Percentiles rank a stretch among this genome's conserved stretches.
Evolutionary conservation across 1,139 yeast genomes (phyloP).

Genomic region (Zygosaccharomyces sapae): DNA sequence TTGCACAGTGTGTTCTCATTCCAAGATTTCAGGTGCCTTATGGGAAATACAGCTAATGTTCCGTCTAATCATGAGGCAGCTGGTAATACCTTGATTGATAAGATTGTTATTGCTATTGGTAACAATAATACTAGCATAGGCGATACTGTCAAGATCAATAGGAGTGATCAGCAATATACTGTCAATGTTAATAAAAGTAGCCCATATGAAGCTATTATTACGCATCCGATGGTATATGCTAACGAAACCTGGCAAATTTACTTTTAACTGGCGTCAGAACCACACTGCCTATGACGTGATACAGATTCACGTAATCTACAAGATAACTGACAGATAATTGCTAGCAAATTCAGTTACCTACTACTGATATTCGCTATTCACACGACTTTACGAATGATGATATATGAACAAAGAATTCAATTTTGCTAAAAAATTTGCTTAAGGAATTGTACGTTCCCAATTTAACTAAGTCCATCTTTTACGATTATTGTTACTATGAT

Average conservation of each 20-base stretch:
- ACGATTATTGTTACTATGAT: too few species aligned
- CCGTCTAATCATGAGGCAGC: conserved; percentile 24
- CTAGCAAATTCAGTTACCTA: too few species aligned
- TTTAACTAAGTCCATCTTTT: too few species aligned
- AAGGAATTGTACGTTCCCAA: too few species aligned
- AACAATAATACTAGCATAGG: conserved; percentile 15
- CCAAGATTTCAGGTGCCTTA: conserved; percentile 27
- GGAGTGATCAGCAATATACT: conserved; percentile 39
- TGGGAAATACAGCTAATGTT: conserved; percentile 25
- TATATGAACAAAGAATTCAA: too few species aligned
- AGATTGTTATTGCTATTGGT: conserved; percentile 52
- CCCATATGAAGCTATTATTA: conserved; percentile 37
- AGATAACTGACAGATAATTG: too few species aligned
- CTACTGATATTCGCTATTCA: too few species aligned
- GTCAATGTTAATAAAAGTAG: conserved; percentile 30
- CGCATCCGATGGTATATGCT: conserved; percentile 54
- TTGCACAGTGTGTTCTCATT: conserved; percentile 42
- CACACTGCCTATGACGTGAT: neutral
- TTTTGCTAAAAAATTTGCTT: too few species aligned
- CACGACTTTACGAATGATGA: too few species aligned
- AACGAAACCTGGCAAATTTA: conserved; percentile 49
- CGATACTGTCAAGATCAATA: conserved; percentile 36
- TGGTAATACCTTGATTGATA: conserved; percentile 47
- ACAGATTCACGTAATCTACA: neutral
- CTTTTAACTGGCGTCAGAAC: conserved; percentile 13